Evolutionary conservation across 1,139 yeast genomes (phyloP), one percentile per base, ranked within the genome.

Genomic region (Geotrichum candidum): DNA sequence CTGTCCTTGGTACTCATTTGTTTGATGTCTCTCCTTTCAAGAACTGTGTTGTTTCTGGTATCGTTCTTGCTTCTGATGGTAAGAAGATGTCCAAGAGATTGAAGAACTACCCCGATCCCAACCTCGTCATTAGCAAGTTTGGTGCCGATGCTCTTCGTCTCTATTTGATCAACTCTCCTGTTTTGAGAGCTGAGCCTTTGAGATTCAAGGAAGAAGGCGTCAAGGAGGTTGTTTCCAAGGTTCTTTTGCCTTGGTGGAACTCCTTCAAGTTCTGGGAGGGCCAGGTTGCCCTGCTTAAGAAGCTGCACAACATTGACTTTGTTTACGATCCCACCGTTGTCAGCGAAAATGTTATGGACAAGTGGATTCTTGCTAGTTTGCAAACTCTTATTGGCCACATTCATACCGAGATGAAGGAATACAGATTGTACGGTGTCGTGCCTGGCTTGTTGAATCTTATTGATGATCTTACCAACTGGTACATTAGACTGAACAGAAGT

Each of bases 171-270:
- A 95, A 92, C 78, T 94, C 99, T 4, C 99, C 99, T 33, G 98
- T 95, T 25, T 82, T 95, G 72, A 88, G 96, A 73, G 99, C 98
- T 56, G 99, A 94, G 78, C 86, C 97, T 61, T 83, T 94, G 81
- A 90, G 91, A 73, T 94, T 94, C 81, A 92, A 92, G 78, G 99
- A 94, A 78, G 98, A 92, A 74, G 99, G 99, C 78, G 99, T 94
- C 56, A 90, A 91, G 75, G 99, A 94, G 76, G 97, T 94, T 73
- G 96, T 94, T 54, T 88, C 97, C 54, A 90, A 92, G 78, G 99
- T 94, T 48, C 80, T 92, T 72, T 81, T 94, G 71, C 99, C 99
- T 68, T 94, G 98, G 98, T 94, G 95, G 90, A 94, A 94, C 80
- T 90, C 97, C 53, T 92, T 80, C 83, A 94, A 92, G 77, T 94